phyloP scores from a whole-genome alignment of 2,329 filamentous ascomycete species.

The Scytalidium sp. region DNA sequence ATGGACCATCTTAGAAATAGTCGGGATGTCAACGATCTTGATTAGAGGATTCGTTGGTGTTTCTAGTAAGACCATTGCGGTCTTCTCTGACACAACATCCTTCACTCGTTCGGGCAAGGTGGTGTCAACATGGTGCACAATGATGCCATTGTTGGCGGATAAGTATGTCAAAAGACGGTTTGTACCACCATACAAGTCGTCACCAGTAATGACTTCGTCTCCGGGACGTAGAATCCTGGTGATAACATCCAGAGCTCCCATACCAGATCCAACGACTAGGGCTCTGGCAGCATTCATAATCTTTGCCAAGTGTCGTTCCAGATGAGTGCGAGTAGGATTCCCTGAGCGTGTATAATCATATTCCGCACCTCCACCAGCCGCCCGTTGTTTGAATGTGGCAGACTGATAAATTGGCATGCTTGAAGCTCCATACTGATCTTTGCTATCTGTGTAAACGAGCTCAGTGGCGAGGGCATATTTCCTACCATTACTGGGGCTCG shows the following conservation, averaged over 20 bases:
- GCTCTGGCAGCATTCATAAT: slow-evolving; percentile 95
- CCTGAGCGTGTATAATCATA: slow-evolving; percentile 99
- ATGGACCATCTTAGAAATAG: slow-evolving; percentile 75
- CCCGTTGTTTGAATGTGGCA: slow-evolving; percentile 94
- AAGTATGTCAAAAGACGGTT: slow-evolving; percentile 92
- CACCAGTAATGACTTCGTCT: slow-evolving; percentile 95
- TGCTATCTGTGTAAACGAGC: slow-evolving; percentile 92
- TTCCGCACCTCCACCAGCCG: slow-evolving; percentile 74
- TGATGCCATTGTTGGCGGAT: slow-evolving; percentile 81
- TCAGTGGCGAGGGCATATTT: slow-evolving; percentile 95
- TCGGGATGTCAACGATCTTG: slow-evolving; percentile 90
- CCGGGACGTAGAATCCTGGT: slow-evolving; percentile 85
- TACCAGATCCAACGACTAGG: slow-evolving; percentile 91
- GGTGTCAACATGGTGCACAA: slow-evolving; percentile 95
- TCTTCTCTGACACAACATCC: slow-evolving; percentile 71
- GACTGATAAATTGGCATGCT: slow-evolving; percentile 98
- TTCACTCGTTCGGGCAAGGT: slow-evolving; percentile 72
- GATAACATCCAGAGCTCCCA: slow-evolving; percentile 97
- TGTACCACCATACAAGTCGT: slow-evolving; percentile 94
- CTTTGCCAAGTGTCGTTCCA: slow-evolving; percentile 96
- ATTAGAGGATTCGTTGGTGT: slow-evolving; percentile 97
- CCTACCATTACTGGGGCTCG: slow-evolving; percentile 79
- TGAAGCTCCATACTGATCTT: slow-evolving; percentile 94
- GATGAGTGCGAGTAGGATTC: slow-evolving; percentile 92
- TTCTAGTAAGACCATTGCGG: slow-evolving; percentile 92